Evolutionary conservation across 441 rosid genomes (phyloP).

Genomic region (Eugenia klotzschiana): DNA sequence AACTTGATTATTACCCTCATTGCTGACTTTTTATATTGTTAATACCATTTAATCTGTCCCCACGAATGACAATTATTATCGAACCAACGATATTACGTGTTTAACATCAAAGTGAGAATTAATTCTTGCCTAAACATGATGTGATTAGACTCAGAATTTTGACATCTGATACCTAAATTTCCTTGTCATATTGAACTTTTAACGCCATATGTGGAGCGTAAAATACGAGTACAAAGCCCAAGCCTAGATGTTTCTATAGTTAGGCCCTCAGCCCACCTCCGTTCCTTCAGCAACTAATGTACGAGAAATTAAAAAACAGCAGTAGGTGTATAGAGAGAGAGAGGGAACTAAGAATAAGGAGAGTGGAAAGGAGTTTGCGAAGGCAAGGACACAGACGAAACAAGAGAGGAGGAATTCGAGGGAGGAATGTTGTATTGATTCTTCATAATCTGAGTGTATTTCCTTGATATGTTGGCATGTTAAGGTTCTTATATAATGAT

Average conservation of each 20-base stretch:
- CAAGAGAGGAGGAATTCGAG: neutral
- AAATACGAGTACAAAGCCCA: neutral
- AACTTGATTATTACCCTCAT: neutral
- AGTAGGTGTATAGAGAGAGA: neutral
- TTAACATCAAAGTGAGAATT: neutral
- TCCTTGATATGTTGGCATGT: neutral
- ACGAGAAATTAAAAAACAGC: no score
- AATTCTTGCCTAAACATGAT: neutral
- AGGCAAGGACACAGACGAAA: neutral
- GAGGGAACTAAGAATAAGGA: neutral
- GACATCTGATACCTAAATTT: neutral
- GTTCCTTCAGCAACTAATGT: neutral
- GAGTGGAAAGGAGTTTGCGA: neutral
- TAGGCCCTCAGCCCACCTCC: neutral
- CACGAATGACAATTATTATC: neutral
- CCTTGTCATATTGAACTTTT: neutral
- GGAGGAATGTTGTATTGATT: neutral
- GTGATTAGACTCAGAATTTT: neutral
- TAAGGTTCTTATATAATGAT: neutral
- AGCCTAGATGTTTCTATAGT: neutral
- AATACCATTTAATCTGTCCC: neutral
- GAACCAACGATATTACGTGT: neutral
- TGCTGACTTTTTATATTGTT: neutral
- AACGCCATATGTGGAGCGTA: neutral
- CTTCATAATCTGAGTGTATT: neutral